Evolutionary conservation across 352 stramenopile species (phyloP), one percentile per base, ranked within the genome.

Genomic region (Globisporangium nunn): DNA sequence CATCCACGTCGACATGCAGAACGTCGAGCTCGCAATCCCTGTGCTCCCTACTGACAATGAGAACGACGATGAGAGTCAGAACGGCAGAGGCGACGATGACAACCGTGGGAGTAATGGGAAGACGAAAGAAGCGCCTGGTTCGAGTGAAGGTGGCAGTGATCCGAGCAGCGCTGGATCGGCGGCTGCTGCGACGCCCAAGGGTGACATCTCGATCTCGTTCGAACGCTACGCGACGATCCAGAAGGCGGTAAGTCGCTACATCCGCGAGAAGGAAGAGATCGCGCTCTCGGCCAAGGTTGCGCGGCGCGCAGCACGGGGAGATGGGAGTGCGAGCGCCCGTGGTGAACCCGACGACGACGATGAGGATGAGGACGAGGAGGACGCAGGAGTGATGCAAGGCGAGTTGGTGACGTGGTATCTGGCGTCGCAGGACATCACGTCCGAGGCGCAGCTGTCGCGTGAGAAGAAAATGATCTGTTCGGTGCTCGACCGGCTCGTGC

Each of bases 1-100:
- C 61, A 99, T 99, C 64, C 93, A 98, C 77, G 96, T 99, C 3
- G 97, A 99, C 61, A 98, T 93, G 48, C 93, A 98, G 62, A 95
- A 98, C 73, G 90, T 99, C 5, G 88, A 97, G 61, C 68, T 98
- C 12, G 88, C 97, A 28, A 59, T 93, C 58, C 79, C 81, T 0
- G 64, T 76, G 28, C 50, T 80, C 7, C 46, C 62, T 2, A 30
- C 48, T 23, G 59, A 62, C 7, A 50, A 33, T 14, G 88, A 95
- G 14, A 81, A 87, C 6, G 75, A 91, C 29, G 62, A 71, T 23
- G 35, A 41, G 1, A 11, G 14, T 14, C 33, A 37, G 33, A 78
- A 95, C 12, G 66, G 72, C 28, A 60, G 68, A 30, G 57, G 62
- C 5, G 31, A 56, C 17, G 44, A 68, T 14, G 58, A 68, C 2